Evolutionary conservation across 148 eudicot species (phyloP).

Genomic region (Rhododendron mucronatum): DNA sequence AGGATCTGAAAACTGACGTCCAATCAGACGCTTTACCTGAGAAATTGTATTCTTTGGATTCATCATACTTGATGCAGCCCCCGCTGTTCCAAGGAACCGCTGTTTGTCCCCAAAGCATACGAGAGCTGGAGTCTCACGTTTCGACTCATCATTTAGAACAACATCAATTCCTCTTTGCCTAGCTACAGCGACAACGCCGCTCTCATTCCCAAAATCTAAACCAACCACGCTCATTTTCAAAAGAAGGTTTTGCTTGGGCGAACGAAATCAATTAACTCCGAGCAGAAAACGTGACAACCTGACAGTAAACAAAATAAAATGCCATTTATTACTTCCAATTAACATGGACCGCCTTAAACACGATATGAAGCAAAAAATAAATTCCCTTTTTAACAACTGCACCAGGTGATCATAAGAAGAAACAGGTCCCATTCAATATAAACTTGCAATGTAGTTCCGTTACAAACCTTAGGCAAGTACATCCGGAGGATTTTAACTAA

Average conservation of each 20-base stretch:
- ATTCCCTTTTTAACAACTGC: neutral
- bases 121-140: conserved; percentile 88
- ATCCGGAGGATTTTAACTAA: neutral
- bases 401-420: neutral
- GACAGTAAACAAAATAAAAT: neutral
- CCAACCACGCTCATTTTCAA: conserved; percentile 91
- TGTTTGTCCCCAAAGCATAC: conserved; percentile 96
- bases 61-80: conserved; percentile 90
- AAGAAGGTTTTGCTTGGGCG: neutral
- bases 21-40: conserved; percentile 78
- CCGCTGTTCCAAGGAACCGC: conserved; percentile 87
- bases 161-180: conserved; percentile 95
- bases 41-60: conserved; percentile 91
- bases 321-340: neutral
- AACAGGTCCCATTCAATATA: neutral
- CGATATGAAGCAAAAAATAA: neutral
- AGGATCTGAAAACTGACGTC: conserved; percentile 72
- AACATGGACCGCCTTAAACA: neutral
- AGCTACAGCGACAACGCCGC: conserved; percentile 90
- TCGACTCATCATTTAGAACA: conserved; percentile 91
- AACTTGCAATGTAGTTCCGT: neutral
- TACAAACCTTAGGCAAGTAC: neutral
- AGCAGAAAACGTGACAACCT: neutral
- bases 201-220: conserved; percentile 91
- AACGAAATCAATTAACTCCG: neutral